Evolutionary conservation across 148 eudicot genomes (phyloP).

Genomic region (Vaccinium darrowii): DNA sequence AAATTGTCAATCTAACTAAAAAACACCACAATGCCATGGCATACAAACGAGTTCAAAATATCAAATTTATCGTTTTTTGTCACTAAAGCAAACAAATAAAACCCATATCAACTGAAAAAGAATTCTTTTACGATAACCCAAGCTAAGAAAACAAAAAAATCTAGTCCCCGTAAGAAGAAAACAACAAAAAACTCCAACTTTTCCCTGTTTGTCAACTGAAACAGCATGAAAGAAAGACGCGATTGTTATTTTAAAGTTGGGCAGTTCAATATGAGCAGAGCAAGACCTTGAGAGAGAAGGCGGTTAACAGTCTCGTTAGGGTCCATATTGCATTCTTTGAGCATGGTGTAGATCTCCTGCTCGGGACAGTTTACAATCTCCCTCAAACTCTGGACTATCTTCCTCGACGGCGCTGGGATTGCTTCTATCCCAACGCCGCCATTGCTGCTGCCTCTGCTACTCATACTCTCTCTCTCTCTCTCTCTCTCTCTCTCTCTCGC

Average conservation of each 20-base stretch:
- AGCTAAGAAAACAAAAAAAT: background rate
- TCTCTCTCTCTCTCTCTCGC: conserved; percentile 9
- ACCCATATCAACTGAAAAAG: background rate
- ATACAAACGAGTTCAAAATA: background rate
- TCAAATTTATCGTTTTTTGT: background rate
- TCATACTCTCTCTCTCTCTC: conserved; percentile 22
- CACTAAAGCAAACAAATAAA: background rate
- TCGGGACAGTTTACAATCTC: conserved; percentile 88
- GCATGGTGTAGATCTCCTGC: conserved; percentile 83
- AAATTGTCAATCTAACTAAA: background rate
- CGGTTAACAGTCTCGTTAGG: conserved; percentile 87
- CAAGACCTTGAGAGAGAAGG: conserved; percentile 78
- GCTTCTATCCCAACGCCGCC: conserved; percentile 37
- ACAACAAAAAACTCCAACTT: background rate
- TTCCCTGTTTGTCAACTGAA: background rate
- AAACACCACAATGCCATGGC: background rate
- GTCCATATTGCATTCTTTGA: conserved; percentile 96
- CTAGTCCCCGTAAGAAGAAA: background rate
- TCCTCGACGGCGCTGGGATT: conserved; percentile 62
- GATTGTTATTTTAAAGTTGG: background rate
- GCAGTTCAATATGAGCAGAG: background rate
- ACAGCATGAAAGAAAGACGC: background rate
- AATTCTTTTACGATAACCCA: background rate
- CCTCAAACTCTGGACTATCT: conserved; percentile 72
- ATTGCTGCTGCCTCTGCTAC: conserved; percentile 25